phyloP scores from a whole-genome alignment of 768 basidiomycete genomes.

The Mycena haematopus region DNA sequence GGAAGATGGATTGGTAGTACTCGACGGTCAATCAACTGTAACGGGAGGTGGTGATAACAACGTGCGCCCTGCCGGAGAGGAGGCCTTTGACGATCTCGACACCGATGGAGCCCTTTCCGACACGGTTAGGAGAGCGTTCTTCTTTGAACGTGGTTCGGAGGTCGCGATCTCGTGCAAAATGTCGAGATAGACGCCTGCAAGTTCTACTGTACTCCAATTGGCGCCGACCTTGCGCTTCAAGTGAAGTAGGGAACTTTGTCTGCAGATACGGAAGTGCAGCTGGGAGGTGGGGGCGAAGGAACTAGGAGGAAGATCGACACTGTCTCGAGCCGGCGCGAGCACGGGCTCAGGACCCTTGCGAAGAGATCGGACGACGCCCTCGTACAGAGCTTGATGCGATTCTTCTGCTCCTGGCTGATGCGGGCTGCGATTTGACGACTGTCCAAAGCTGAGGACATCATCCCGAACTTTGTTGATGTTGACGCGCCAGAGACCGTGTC shows the following conservation, averaged over 20 bases:
- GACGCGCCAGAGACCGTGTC: conserved; percentile 81
- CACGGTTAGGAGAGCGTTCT: conserved; percentile 97
- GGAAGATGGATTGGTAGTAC: conserved; percentile 98
- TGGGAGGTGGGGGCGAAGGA: conserved; percentile 91
- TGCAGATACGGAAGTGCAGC: conserved; percentile 74
- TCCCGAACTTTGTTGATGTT: conserved; percentile 99
- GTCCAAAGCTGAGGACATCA: conserved; percentile 96
- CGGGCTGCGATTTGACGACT: conserved; percentile 95
- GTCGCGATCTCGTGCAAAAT: conserved; percentile 98
- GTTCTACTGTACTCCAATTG: conserved; percentile 97
- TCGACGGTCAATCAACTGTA: conserved; percentile 96
- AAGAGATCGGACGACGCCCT: conserved; percentile 94
- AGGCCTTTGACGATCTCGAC: conserved; percentile 97
- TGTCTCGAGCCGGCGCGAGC: conserved; percentile 62
- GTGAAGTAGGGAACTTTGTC: conserved; percentile 93
- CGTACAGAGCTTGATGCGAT: conserved; percentile 93
- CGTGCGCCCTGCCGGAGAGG: conserved; percentile 93
- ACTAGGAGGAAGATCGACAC: conserved; percentile 94
- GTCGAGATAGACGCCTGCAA: conserved; percentile 93
- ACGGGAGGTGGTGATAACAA: conserved; percentile 97
- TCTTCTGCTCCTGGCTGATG: conserved; percentile 96
- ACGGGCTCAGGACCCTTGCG: conserved; percentile 74
- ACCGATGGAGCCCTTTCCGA: conserved; percentile 97
- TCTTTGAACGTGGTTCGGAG: conserved; percentile 97
- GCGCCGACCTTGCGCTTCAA: conserved; percentile 96